A percentile compares a stretch with the other conserved stretches of the same genome.
Conservation (phyloP, 495 filamentous ascomycete genomes). For the Evernia prunastri region DNA sequence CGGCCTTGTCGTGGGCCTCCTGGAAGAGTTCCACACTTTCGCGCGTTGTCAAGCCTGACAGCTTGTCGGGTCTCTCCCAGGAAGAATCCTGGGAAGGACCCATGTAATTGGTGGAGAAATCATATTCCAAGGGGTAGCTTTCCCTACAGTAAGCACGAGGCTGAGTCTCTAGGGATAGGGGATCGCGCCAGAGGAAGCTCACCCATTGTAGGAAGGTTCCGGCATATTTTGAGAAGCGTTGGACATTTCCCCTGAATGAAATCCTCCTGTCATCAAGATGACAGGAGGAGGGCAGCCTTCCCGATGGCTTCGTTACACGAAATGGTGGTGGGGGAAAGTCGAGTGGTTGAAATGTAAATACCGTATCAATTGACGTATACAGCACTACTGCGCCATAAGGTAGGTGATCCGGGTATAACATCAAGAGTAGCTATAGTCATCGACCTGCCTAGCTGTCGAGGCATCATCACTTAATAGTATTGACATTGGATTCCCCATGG, state of each 20-base stretch:
- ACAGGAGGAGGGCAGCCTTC: background rate
- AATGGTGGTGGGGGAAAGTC: background rate
- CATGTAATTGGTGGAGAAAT: background rate
- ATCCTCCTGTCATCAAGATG: background rate
- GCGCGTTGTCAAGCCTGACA: constrained; percentile 20
- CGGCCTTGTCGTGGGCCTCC: constrained; percentile 59
- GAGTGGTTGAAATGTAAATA: too few species aligned
- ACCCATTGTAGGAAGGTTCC: constrained; percentile 6
- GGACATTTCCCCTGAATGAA: background rate
- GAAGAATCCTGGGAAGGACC: constrained; percentile 4
- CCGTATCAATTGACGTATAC: too few species aligned
- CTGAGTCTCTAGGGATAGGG: background rate
- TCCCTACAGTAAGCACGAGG: constrained; percentile 2
- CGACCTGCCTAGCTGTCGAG: too few species aligned
- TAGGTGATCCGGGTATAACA: too few species aligned
- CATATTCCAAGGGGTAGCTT: constrained; percentile 15
- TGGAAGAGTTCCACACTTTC: constrained; percentile 53
- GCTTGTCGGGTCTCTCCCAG: constrained; percentile 8
- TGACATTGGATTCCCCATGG: too few species aligned
- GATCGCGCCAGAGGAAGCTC: background rate
- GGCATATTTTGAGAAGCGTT: constrained; percentile 1
- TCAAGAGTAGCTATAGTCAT: too few species aligned
- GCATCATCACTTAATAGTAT: too few species aligned
- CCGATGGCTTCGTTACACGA: background rate
- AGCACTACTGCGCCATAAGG: too few species aligned